Evolutionary conservation across 139 green algal genomes (phyloP).

Genomic region (Volvox africanus): DNA sequence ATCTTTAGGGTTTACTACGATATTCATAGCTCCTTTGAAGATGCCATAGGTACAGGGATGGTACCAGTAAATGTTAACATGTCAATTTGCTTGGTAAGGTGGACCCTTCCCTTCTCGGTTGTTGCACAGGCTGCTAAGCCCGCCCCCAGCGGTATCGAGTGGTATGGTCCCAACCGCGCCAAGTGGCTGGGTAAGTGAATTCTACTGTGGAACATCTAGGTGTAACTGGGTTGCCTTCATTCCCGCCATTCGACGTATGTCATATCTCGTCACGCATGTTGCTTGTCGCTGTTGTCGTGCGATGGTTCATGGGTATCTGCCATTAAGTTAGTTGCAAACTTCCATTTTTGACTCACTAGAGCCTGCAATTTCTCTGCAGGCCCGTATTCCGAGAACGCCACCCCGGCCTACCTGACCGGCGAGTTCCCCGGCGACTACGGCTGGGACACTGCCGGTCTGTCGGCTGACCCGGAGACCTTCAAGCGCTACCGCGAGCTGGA

Average conservation of each 20-base stretch:
- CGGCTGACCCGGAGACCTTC: constrained; percentile 88
- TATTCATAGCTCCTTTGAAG: no score
- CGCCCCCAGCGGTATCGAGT: constrained; percentile 25
- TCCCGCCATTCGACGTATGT: neutral
- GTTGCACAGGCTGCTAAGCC: constrained; percentile 44
- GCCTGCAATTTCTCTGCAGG: neutral
- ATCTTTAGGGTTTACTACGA: no score
- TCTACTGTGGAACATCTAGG: neutral
- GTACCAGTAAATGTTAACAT: no score
- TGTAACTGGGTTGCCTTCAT: no score
- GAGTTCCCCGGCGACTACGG: constrained; percentile 96
- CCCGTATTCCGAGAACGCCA: constrained; percentile 40
- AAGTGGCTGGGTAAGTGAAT: constrained; percentile 37
- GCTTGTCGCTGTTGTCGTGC: no score
- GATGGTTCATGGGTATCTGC: no score
- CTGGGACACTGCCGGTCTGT: constrained; percentile 96
- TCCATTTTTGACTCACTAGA: neutral
- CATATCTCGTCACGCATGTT: neutral
- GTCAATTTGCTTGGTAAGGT: no score
- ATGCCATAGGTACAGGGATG: no score
- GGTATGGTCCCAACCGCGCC: constrained; percentile 47
- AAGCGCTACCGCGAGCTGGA: constrained; percentile 93
- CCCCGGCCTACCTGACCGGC: constrained; percentile 79
- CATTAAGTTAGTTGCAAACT: no score
- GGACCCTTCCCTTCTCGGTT: no score